A percentile compares a stretch with the other conserved stretches of the same genome.
These are phyloP conservation scores for Penicillium sp. DNA, from an alignment of 2,329 filamentous ascomycete species.

Conservation along the genomic window DNA sequence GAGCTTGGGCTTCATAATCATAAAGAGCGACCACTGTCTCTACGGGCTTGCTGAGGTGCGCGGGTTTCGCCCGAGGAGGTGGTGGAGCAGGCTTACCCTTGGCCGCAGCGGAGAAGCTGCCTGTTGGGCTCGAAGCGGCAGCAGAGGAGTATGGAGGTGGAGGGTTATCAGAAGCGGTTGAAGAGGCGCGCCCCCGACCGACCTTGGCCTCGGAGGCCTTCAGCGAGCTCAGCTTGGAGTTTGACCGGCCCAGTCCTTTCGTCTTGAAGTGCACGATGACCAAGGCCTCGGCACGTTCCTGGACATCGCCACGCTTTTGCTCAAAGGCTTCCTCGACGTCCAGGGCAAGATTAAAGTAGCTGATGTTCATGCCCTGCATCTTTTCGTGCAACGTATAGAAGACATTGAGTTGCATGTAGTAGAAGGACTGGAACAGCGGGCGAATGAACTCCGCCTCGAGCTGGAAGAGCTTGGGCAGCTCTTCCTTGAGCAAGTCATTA, in stretches of 20 bases:
- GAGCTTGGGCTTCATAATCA: conserved; percentile 93
- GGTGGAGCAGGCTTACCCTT: conserved; percentile 70
- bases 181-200: conserved; percentile 39
- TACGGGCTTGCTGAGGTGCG: conserved; percentile 67
- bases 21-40: conserved; percentile 91
- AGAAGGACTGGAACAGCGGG: conserved; percentile 97
- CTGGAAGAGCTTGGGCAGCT: conserved; percentile 86
- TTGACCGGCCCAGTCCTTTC: conserved; percentile 62
- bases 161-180: conserved; percentile 59
- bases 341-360: conserved; percentile 90
- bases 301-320: conserved; percentile 83
- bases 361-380: conserved; percentile 97
- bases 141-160: conserved; percentile 70
- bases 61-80: conserved; percentile 83
- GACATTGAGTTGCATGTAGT: conserved; percentile 99
- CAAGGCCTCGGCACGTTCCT: conserved; percentile 83
- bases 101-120: conserved; percentile 56
- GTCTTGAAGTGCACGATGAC: conserved; percentile 90
- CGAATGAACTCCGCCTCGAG: conserved; percentile 95
- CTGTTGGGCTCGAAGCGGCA: conserved; percentile 45
- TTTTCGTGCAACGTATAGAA: conserved; percentile 98
- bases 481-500: conserved; percentile 95
- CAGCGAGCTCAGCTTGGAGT: conserved; percentile 35
- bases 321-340: conserved; percentile 92
- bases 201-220: conserved; percentile 45